Evolutionary conservation across 2,329 filamentous ascomycete species (phyloP).

Genomic region (Thielaviopsis euricoi): DNA sequence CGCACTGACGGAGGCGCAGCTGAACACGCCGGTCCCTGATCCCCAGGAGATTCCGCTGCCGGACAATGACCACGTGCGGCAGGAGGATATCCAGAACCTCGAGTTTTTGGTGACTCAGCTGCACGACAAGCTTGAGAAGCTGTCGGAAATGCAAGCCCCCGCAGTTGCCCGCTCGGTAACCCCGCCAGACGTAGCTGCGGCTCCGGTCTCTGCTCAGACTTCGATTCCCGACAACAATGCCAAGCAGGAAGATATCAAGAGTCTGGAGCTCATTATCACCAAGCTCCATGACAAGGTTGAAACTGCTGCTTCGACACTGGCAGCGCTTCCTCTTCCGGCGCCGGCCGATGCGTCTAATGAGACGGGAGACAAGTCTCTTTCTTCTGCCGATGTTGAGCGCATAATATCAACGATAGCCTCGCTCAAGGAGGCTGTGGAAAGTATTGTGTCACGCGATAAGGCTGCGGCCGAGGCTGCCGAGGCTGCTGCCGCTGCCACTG

Average conservation of each 20-base stretch:
- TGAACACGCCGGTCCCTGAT: constrained; percentile 31
- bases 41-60: constrained; percentile 12
- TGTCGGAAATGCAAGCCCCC: constrained; percentile 2
- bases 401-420: constrained; percentile 35
- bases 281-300: constrained; percentile 77
- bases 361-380: constrained; percentile 19
- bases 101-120: constrained; percentile 9
- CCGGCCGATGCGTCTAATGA: constrained; percentile 19
- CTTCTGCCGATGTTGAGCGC: constrained; percentile 37
- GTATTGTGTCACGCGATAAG: constrained; percentile 22
- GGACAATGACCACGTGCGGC: constrained; percentile 5
- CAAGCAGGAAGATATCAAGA: constrained; percentile 62
- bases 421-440: constrained; percentile 32
- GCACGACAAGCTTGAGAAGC: constrained; percentile 9
- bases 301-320: neutral
- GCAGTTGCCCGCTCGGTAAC: neutral
- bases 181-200: neutral
- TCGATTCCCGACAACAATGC: constrained; percentile 28
- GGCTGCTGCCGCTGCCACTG: constrained; percentile 14
- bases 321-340: constrained; percentile 31
- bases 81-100: constrained; percentile 11
- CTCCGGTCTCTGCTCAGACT: constrained; percentile 15
- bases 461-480: constrained; percentile 12
- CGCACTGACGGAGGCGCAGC: constrained; percentile 6
- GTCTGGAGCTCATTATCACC: constrained; percentile 66